Conservation (phyloP, 2,329 filamentous ascomycete genomes). For the Cordyceps farinosa region DNA sequence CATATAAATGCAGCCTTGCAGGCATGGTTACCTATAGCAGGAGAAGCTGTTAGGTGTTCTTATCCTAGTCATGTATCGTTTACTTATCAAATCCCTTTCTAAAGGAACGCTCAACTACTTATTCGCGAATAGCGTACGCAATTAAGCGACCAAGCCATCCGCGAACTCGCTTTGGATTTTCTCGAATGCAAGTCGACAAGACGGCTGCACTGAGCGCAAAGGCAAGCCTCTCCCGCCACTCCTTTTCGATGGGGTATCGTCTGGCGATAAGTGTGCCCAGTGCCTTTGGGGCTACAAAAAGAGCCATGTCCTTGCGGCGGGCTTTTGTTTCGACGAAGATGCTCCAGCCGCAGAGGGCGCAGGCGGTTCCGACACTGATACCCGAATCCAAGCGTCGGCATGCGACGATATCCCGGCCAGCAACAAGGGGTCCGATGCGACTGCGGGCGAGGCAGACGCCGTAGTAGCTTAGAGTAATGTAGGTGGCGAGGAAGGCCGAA, state of each 20-base stretch:
- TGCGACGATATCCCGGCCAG: constrained; percentile 48
- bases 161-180: constrained; percentile 60
- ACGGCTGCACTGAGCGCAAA: constrained; percentile 67
- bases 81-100: no score
- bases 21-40: no score
- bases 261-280: constrained; percentile 71
- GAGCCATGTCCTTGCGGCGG: constrained; percentile 68
- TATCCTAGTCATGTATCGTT: no score
- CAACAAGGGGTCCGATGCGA: constrained; percentile 64
- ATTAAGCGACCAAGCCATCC: constrained; percentile 65
- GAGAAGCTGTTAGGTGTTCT: no score
- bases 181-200: constrained; percentile 61
- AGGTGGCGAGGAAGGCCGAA: constrained; percentile 72
- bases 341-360: constrained; percentile 75
- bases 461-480: constrained; percentile 80
- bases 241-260: constrained; percentile 57
- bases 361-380: constrained; percentile 68
- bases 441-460: constrained; percentile 75
- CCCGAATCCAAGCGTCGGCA: constrained; percentile 56
- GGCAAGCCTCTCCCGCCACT: constrained; percentile 62
- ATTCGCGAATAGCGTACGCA: constrained; percentile 41
- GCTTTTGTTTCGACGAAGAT: constrained; percentile 66
- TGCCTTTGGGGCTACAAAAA: constrained; percentile 78
- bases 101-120: no score
- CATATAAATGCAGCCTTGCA: no score